Conservation (phyloP, 176 grass and related monocot genomes). For the Oryza meridionalis region DNA sequence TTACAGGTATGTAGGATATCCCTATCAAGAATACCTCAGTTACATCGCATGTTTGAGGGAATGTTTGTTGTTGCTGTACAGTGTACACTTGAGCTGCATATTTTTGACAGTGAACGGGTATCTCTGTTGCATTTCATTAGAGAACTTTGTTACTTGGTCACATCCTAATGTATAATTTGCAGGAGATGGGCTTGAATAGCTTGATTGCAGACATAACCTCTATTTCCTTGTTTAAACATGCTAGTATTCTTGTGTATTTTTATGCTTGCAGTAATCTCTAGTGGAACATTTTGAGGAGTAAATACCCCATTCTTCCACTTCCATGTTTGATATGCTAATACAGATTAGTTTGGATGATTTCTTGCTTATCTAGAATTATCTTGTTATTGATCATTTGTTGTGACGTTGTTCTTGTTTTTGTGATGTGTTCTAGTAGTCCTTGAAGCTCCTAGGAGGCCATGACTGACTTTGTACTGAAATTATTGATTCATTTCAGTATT, state of each 20-base stretch:
- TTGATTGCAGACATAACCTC: background rate
- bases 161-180: slow-evolving; percentile 2
- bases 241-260: background rate
- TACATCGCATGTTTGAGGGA: slow-evolving; percentile 12
- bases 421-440: background rate
- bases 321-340: background rate
- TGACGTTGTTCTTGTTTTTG: background rate
- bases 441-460: slow-evolving; percentile 10
- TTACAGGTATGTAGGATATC: slow-evolving; percentile 58
- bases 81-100: background rate
- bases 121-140: slow-evolving; percentile 20
- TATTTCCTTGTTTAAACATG: slow-evolving; percentile 6
- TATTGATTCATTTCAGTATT: slow-evolving; percentile 19
- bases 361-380: slow-evolving; percentile 22
- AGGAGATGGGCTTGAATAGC: slow-evolving; percentile 7
- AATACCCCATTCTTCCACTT: background rate
- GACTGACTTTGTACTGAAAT: slow-evolving; percentile 21
- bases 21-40: background rate
- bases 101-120: slow-evolving; percentile 2
- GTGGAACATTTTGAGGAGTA: background rate
- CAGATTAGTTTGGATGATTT: background rate
- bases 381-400: slow-evolving; percentile 6
- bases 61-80: background rate
- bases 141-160: background rate
- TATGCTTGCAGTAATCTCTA: background rate